Conservation (phyloP, 805 yeast species). For the Candida ovalis region DNA sequence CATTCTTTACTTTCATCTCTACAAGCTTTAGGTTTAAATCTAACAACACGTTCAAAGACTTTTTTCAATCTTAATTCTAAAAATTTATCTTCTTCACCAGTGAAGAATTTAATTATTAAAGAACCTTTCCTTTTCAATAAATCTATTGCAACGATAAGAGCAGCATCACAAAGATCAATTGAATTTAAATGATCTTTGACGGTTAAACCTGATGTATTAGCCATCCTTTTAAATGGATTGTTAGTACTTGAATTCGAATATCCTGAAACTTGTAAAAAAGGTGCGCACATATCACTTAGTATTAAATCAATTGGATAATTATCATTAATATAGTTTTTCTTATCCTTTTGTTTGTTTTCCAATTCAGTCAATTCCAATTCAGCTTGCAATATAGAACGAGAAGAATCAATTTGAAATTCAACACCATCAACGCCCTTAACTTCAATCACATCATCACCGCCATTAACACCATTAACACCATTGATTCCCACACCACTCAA, state of each 20-base stretch:
- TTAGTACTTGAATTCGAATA: slow-evolving; percentile 65
- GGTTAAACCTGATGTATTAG: slow-evolving; percentile 81
- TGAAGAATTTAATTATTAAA: slow-evolving; percentile 78
- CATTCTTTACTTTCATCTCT: slow-evolving; percentile 77
- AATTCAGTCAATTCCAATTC: slow-evolving; percentile 10
- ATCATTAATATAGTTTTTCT: slow-evolving; percentile 2
- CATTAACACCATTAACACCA: slow-evolving; percentile 4
- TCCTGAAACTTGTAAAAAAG: slow-evolving; percentile 47
- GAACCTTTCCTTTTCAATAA: slow-evolving; percentile 67
- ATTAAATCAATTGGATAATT: slow-evolving; percentile 63
- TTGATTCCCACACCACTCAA: slow-evolving; percentile 13
- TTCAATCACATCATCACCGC: slow-evolving; percentile 13
- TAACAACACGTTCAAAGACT: slow-evolving; percentile 58
- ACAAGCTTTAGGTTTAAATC: slow-evolving; percentile 80
- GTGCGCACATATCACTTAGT: slow-evolving; percentile 81
- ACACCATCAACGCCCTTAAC: slow-evolving; percentile 9
- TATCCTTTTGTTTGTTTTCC: slow-evolving; percentile 8
- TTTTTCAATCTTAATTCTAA: slow-evolving; percentile 56
- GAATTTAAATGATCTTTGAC: slow-evolving; percentile 80
- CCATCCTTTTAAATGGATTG: slow-evolving; percentile 85
- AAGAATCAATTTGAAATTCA: slow-evolving; percentile 10
- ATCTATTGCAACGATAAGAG: slow-evolving; percentile 68
- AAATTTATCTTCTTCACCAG: slow-evolving; percentile 72
- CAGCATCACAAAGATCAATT: slow-evolving; percentile 92
- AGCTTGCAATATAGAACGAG: slow-evolving; percentile 16